Base-by-base conservation (phyloP, 495 filamentous ascomycete genomes). In the Chlorociboria aeruginascens region DNA sequence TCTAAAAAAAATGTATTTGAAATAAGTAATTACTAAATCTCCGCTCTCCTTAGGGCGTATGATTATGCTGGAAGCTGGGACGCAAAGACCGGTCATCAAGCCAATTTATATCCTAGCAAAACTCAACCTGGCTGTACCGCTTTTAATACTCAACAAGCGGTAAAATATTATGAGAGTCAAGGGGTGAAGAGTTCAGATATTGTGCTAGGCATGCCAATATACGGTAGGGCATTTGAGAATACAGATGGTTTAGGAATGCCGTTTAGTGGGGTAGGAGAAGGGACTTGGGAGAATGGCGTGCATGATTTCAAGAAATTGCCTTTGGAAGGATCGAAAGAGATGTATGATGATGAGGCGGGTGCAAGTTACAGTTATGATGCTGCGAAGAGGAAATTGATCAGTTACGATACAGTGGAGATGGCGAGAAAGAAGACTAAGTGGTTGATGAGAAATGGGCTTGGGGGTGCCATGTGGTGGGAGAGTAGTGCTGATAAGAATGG, bases 391-490 rank as follows among this genome's bases (percentile, higher is more conserved):
- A 74, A 74, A 43, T 69, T 95, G 68, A 71, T 97, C 16, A 82
- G 73, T 46, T 97, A 93, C 60, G 90, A 97, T 57, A 88, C 74
- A 0, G 71, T 76, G 0, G 64, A 67, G 2, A 77, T 87, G 60
- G 83, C 81, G 9, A 66, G 68, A 51, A 32, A 55, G 42, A 97
- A 96, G 69, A 80, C 78, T 2, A 65, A 71, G 32, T 95, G 78
- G 61, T 75, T 95, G 53, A 70, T 66, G 55, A 46, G 71, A 10
- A 66, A 72, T 37, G 72, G 77, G 2, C 69, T 95, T 4, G 89
- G 86, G 1, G 89, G 90, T 14, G 85, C 72, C 11, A 97, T 96
- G 89, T 96, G 88, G 89, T 97, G 90, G 89, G 90, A 97, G 67
- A 84, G 79, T 55, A 89, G 81, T 63, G 81, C 74, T 4, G 90